These are phyloP conservation scores for Penicillium maclennaniae DNA, from an alignment of 495 filamentous ascomycete species.

Conservation along the genomic window DNA sequence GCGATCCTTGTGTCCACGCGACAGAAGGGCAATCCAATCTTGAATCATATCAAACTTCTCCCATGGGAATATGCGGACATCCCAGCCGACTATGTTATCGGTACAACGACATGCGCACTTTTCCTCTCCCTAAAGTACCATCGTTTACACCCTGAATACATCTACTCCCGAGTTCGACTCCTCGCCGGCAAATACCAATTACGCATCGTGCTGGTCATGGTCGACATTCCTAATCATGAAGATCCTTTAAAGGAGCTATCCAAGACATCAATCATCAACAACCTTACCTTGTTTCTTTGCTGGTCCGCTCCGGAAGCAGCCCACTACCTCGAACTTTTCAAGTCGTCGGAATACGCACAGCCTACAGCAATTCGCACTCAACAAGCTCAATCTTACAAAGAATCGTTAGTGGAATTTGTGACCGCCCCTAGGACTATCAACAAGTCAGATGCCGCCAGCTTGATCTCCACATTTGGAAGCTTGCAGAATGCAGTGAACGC, in stretches of 20 bases:
- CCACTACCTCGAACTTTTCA: constrained; percentile 90
- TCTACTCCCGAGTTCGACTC: constrained; percentile 83
- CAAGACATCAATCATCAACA: constrained; percentile 87
- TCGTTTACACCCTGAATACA: constrained; percentile 94
- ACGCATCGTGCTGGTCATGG: constrained; percentile 80
- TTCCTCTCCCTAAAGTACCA: constrained; percentile 98
- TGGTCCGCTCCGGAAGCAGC: constrained; percentile 93
- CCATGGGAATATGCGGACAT: constrained; percentile 98
- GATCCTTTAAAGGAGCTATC: constrained; percentile 75
- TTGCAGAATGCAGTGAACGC: constrained; percentile 84
- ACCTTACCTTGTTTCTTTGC: constrained; percentile 85
- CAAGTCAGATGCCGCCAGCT: constrained; percentile 83
- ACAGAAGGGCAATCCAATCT: constrained; percentile 93
- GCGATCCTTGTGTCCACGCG: constrained; percentile 79
- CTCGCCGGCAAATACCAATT: constrained; percentile 79
- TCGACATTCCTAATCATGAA: constrained; percentile 87
- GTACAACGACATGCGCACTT: constrained; percentile 81
- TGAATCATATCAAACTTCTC: constrained; percentile 75
- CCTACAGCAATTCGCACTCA: constrained; percentile 78
- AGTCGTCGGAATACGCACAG: constrained; percentile 81
- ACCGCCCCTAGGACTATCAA: constrained; percentile 87
- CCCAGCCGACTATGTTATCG: constrained; percentile 86
- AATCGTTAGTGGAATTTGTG: constrained; percentile 88
- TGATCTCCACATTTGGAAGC: constrained; percentile 86
- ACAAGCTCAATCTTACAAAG: constrained; percentile 76